Base-by-base conservation (phyloP, 257 asterid genomes). In the Paulownia fortunei region DNA sequence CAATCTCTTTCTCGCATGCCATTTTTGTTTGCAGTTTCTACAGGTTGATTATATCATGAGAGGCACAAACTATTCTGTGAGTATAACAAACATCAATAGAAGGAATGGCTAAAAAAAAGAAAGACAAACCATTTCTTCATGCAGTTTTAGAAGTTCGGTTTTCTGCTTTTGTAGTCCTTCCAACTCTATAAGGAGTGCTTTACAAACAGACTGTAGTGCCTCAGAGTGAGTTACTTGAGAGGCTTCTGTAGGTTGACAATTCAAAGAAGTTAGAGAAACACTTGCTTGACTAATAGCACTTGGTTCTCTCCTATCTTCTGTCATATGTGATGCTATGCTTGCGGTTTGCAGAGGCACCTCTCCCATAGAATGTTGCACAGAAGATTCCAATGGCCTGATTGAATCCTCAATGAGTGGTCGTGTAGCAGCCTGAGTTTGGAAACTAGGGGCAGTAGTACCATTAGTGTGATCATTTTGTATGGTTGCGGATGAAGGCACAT, bases 101-200 rank as follows among this genome's bases (percentile, higher is more conserved):
- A 55, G 42, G 67, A 63, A n/a, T 59, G 23, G 77, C 30, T 63
- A 54, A 4, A 59, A 7, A 56, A 58, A 16, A 11, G 47, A 74
- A 42, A 32, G 69, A 77, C 87, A 60, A 71, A 91, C 97, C 94
- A 61, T 62, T 68, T 88, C 85, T 60, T 88, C 84, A 12, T 86
- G 92, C 74, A 54, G 66, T 71, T 82, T 80, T 16, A 49, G 18
- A 58, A 49, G 68, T 34, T 78, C 85, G 2, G 79, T 84, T 84
- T 79, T 82, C 73, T 83, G 76, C 56, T 82, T 82, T 26, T 82
- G 85, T 60, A 88, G 75, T 58, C 66, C 77, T 65, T 85, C 87
- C 76, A 89, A 68, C 87, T 84, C 88, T 44, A 49, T 69, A 71
- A 82, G 80, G 47, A 87, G 88, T 27, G 86, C 65, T 21, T 62